Evolutionary conservation across 2,329 filamentous ascomycete species (phyloP).

Genomic region (Bertia moriformis): DNA sequence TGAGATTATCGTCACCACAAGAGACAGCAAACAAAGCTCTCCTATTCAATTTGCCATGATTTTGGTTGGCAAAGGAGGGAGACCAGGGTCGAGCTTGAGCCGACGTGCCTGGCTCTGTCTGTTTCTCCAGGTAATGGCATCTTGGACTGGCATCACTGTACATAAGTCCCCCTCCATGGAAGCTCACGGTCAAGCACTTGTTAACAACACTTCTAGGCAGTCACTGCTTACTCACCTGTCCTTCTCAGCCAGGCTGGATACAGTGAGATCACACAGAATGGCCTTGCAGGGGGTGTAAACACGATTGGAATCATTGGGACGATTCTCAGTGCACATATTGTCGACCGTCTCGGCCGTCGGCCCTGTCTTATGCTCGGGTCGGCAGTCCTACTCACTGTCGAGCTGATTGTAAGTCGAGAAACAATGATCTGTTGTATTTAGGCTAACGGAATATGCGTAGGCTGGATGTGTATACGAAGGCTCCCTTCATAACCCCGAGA

Average conservation of each 20-base stretch:
- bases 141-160: slow-evolving; percentile 26
- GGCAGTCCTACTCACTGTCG: slow-evolving; percentile 20
- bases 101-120: slow-evolving; percentile 24
- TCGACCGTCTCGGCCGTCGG: neutral
- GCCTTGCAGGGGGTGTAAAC: neutral
- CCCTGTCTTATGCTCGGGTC: slow-evolving; percentile 22
- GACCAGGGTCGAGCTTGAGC: slow-evolving; percentile 15
- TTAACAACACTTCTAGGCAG: neutral
- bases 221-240: neutral
- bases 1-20: slow-evolving; percentile 17
- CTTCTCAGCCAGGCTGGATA: neutral
- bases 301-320: neutral
- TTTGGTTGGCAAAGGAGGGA: slow-evolving; percentile 14
- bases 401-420: slow-evolving; percentile 16
- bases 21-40: slow-evolving; percentile 15
- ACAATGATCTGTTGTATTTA: neutral
- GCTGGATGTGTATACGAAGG: slow-evolving; percentile 25
- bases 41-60: slow-evolving; percentile 21
- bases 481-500: slow-evolving; percentile 16
- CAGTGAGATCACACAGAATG: neutral
- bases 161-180: slow-evolving; percentile 5
- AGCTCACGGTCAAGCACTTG: neutral
- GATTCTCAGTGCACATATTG: neutral
- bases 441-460: slow-evolving; percentile 4
- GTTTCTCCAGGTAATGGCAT: slow-evolving; percentile 27